Evolutionary conservation across 2,329 filamentous ascomycete species (phyloP), one percentile per base, ranked within the genome.

Genomic region (Penicillium carneum): DNA sequence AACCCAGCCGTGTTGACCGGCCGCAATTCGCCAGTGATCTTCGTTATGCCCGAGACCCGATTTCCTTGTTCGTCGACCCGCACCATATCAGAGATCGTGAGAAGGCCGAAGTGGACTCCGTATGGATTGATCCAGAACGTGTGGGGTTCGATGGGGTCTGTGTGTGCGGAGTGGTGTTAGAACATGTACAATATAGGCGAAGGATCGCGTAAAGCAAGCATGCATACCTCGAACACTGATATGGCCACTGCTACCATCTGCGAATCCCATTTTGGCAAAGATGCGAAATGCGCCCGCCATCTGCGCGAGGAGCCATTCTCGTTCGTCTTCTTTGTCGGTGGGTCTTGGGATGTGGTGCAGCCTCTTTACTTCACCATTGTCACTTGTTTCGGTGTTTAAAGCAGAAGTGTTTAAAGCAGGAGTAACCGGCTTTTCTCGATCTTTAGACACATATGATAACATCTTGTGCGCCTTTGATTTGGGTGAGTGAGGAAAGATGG

Each of bases 71-170:
- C 73, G 60, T 81, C 73, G 4, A 84, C 78, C 10, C 73, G 74
- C 34, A 84, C 80, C 46, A 84, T 73, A 63, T 84, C 81, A 5
- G 74, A 78, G n/a, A 77, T 78, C 50, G 74, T 81, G 34, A 84
- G 74, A 9, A 78, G 62, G 18, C 71, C 73, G 64, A 83, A 83
- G 7, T 80, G 75, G 1, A 75, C 68, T 1, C 78, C 79, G 54
- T 78, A 79, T 0, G 80, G 79, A 55, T 82, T 82, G 26, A 81
- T 71, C 75, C 75, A 76, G 64, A 76, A 76, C 1, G 64, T 72
- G 23, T 56, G 46, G 23, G 63, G 62, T 26, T 68, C 50, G 31
- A 69, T 39, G 23, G 70, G 69, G 51, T 72, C 5, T 20, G 14
- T 26, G 18, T 43, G 20, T 23, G 20, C 20, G 8, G 14, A 16